Conservation (phyloP, 1,139 yeast species). For the Kazachstania sp. region DNA sequence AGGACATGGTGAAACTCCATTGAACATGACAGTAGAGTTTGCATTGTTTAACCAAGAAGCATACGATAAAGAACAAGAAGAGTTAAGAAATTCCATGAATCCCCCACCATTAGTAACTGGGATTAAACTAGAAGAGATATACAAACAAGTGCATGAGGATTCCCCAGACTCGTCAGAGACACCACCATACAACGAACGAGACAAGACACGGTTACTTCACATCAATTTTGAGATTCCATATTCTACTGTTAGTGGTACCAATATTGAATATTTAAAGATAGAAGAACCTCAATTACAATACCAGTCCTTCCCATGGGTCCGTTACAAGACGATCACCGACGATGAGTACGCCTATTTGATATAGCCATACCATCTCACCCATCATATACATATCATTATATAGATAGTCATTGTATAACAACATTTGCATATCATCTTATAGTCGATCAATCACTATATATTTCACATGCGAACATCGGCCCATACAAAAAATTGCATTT, state of each 20-base stretch:
- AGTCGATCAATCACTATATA: no score
- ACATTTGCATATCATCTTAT: no score
- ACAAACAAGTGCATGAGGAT: constrained; percentile 28
- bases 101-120: constrained; percentile 35
- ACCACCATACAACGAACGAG: constrained; percentile 39
- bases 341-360: constrained; percentile 31
- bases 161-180: not conserved
- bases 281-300: constrained; percentile 60
- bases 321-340: constrained; percentile 55
- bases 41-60: constrained; percentile 46
- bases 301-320: constrained; percentile 77
- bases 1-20: constrained; percentile 43
- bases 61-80: constrained; percentile 42
- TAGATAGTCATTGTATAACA: no score
- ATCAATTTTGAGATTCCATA: constrained; percentile 62
- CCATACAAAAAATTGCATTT: no score
- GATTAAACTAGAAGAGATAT: constrained; percentile 32
- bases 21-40: constrained; percentile 56
- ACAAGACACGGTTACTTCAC: constrained; percentile 38
- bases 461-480: no score
- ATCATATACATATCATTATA: no score
- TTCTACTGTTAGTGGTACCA: constrained; percentile 61
- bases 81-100: constrained; percentile 36
- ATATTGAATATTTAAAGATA: constrained; percentile 62
- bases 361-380: constrained; percentile 5